Percentiles rank a stretch among this genome's conserved stretches.
These are phyloP conservation scores for Suillus bovinus DNA, from an alignment of 768 basidiomycete genomes.

Conservation along the genomic window DNA sequence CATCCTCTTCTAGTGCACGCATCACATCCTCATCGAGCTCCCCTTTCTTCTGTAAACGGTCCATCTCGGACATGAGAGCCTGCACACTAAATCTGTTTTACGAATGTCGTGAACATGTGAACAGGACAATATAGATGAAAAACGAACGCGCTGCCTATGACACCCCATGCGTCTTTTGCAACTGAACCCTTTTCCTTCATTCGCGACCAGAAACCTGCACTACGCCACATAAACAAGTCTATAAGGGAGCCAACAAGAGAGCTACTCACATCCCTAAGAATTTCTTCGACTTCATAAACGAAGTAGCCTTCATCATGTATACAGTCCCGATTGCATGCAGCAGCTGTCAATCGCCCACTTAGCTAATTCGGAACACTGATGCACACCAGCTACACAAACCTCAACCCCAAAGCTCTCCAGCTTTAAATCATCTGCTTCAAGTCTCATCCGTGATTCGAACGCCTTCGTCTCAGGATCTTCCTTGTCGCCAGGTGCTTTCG, in stretches of 20 bases:
- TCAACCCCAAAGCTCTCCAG: constrained; percentile 97
- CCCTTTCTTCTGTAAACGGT: constrained; percentile 86
- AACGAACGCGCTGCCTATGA: constrained; percentile 92
- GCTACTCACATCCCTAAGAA: constrained; percentile 82
- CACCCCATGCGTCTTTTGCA: constrained; percentile 96
- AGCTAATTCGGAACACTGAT: not conserved
- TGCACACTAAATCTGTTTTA: constrained; percentile 26
- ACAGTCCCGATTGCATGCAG: constrained; percentile 89
- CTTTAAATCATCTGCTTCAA: constrained; percentile 94
- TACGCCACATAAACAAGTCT: constrained; percentile 27
- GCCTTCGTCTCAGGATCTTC: constrained; percentile 81
- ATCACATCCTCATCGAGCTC: constrained; percentile 85
- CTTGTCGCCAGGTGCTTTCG: constrained; percentile 75
- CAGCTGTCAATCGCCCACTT: constrained; percentile 44
- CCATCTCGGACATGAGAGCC: constrained; percentile 69
- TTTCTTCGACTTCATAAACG: constrained; percentile 87
- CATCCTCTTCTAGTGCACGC: constrained; percentile 84
- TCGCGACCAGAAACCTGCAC: constrained; percentile 89
- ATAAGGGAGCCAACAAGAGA: constrained; percentile 10
- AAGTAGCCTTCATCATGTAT: constrained; percentile 91
- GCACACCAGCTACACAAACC: constrained; percentile 43
- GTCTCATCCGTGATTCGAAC: constrained; percentile 74
- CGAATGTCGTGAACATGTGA: constrained; percentile 30
- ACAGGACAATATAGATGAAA: constrained; percentile 12
- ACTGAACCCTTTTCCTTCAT: constrained; percentile 93